Evolutionary conservation across 805 yeast genomes (phyloP).

Genomic region (Ogataea wickerhamii): DNA sequence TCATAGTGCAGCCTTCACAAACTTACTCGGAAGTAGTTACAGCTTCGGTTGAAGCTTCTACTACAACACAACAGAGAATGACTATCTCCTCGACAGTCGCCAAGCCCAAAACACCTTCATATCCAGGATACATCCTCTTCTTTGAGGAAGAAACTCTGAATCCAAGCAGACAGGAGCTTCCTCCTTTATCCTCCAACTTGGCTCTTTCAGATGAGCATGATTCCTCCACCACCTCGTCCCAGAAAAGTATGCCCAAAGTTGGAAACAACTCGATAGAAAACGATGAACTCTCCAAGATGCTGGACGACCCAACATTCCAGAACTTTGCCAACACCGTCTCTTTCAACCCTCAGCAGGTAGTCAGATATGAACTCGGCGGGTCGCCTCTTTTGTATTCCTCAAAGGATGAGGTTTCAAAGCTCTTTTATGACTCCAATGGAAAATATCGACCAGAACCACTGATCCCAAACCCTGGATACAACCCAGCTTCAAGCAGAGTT

Average conservation of each 20-base stretch:
- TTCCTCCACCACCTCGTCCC: slow-evolving; percentile 1
- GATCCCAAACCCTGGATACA: slow-evolving; percentile 58
- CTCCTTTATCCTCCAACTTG: slow-evolving; percentile 16
- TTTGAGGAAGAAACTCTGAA: slow-evolving; percentile 69
- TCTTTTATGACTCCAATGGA: slow-evolving; percentile 32
- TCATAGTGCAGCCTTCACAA: slow-evolving; percentile 6
- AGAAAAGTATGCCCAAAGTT: slow-evolving; percentile 24
- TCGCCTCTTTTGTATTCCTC: slow-evolving; percentile 71
- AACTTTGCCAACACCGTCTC: slow-evolving; percentile 71
- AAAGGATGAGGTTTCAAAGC: slow-evolving; percentile 49
- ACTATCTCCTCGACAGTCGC: too few species aligned
- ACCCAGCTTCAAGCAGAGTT: slow-evolving; percentile 56
- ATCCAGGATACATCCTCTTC: slow-evolving; percentile 64
- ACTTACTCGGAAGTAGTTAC: slow-evolving; percentile 19
- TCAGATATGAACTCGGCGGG: slow-evolving; percentile 81
- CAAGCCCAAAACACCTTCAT: slow-evolving; percentile 40
- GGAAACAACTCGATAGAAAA: slow-evolving; percentile 36
- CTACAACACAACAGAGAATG: slow-evolving; percentile 2
- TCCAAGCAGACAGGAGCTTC: slow-evolving; percentile 40
- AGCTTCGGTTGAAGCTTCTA: slow-evolving; percentile 5
- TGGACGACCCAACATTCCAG: slow-evolving; percentile 77
- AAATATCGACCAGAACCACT: slow-evolving; percentile 23
- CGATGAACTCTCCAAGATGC: slow-evolving; percentile 48
- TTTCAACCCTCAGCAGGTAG: slow-evolving; percentile 81
- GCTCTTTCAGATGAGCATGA: background rate